Base-by-base conservation (phyloP, 164 flowering plant genomes). In the Vitis rotundifolia region DNA sequence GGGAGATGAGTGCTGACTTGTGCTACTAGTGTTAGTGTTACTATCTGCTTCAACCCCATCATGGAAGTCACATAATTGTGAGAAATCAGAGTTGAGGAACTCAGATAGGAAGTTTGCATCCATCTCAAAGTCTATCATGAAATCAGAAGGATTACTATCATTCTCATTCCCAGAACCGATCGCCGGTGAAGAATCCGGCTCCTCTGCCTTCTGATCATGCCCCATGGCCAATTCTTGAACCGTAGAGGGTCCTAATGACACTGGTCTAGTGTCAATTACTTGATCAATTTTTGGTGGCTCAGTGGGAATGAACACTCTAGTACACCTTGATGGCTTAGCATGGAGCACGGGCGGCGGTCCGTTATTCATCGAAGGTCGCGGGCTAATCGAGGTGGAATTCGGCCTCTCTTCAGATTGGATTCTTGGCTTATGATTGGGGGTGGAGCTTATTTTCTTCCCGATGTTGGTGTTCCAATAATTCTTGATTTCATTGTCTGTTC, bases 401-500 rank as follows among this genome's bases (percentile, higher is more conserved):
- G 49, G 13, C 18, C 53, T 18, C 31, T 12, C 49, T 28, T 22
- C 13, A 3, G 49, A 13, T 58, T 52, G 51, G 13, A 31, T 66
- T 3, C 14, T 60, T 19, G 69, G n/a, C 15, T 2, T 63, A n/a
- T 16, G 48, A 56, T n/a, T 62, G 15, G 50, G 14, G 11, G 54
- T 47, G 18, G 60, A 13, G 44, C 15, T 49, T 53, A 14, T 4
- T 72, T 77, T 80, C 68, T 78, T 83, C 0, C 64, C 71, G 11
- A 78, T 63, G 8, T 63, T 80, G 53, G 86, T 83, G 66, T 80
- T 80, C 86, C 86, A 83, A 16, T 83, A 83, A 60, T 83, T 82
- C 64, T 82, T 82, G 28, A 82, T 79, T 77, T 82, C 85, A 73
- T 79, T 82, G 81, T 82, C 83, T 71, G 85, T 82, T 79, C 81